These are phyloP conservation scores for Cladosporium sp. DNA, from an alignment of 2,329 filamentous ascomycete genomes.

Conservation along the genomic window DNA sequence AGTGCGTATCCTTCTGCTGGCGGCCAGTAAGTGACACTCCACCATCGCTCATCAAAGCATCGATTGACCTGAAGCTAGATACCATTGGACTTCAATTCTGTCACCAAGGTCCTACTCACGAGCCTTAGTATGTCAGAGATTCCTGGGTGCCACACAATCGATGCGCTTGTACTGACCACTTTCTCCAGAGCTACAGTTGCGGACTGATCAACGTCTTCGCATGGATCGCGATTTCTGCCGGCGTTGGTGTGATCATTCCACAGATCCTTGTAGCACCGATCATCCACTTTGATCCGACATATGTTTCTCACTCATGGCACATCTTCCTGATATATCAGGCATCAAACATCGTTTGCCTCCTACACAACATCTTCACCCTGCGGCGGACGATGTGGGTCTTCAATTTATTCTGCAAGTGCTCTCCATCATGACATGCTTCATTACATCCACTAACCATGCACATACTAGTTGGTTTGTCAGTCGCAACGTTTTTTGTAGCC, in stretches of 20 bases:
- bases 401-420: slow-evolving; percentile 46
- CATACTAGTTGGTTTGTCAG: slow-evolving; percentile 45
- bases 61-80: background rate
- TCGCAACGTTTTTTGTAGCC: slow-evolving; percentile 21
- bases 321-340: slow-evolving; percentile 15
- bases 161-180: no score
- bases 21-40: slow-evolving; percentile 1
- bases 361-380: slow-evolving; percentile 58
- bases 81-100: slow-evolving; percentile 3
- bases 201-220: slow-evolving; percentile 7
- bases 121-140: background rate
- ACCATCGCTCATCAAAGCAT: background rate
- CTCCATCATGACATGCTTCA: background rate
- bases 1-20: slow-evolving; percentile 13
- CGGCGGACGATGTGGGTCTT: slow-evolving; percentile 49
- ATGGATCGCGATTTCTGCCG: slow-evolving; percentile 18
- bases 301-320: slow-evolving; percentile 11
- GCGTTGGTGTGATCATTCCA: slow-evolving; percentile 18
- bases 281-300: slow-evolving; percentile 14
- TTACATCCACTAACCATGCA: slow-evolving; percentile 38
- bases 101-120: background rate
- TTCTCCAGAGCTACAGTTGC: background rate
- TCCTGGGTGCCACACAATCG: no score
- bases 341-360: slow-evolving; percentile 41
- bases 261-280: slow-evolving; percentile 13